A percentile compares a stretch with the other conserved stretches of the same genome.
These are phyloP conservation scores for Penicillium janthinellum DNA, from an alignment of 2,329 filamentous ascomycete genomes.

Conservation along the genomic window DNA sequence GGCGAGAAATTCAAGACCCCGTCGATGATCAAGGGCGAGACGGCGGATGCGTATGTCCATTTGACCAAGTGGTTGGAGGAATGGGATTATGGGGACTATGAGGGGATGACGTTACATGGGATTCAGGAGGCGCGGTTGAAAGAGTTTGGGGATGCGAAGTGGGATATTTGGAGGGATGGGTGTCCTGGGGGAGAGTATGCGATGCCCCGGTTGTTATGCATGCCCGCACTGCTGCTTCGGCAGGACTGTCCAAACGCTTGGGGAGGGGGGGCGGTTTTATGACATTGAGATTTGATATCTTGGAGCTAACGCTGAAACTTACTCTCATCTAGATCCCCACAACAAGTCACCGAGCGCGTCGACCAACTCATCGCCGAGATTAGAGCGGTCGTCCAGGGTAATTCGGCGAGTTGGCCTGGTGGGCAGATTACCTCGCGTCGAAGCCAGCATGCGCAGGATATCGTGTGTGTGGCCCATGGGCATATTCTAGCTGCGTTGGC, in stretches of 20 bases:
- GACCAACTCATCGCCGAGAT: background rate
- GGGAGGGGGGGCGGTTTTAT: too few relatives aligned
- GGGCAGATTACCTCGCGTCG: constrained; percentile 9
- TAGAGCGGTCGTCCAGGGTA: constrained; percentile 1
- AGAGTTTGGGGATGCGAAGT: constrained; percentile 4
- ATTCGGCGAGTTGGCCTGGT: constrained; percentile 7
- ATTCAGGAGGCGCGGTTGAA: constrained; percentile 54
- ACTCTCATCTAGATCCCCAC: background rate
- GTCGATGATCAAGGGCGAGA: background rate
- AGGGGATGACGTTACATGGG: constrained; percentile 69
- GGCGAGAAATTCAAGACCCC: background rate
- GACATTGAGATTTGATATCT: too few relatives aligned
- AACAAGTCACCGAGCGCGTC: background rate
- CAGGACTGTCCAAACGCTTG: too few relatives aligned
- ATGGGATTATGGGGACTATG: constrained; percentile 81
- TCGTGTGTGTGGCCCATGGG: constrained; percentile 21
- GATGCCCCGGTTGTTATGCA: too few relatives aligned
- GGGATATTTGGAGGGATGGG: constrained; percentile 24
- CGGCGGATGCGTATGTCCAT: constrained; percentile 7
- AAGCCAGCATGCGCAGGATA: constrained; percentile 8
- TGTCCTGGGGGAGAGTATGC: constrained; percentile 22
- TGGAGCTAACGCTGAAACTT: background rate
- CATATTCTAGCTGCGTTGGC: constrained; percentile 23
- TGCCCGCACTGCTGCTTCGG: too few relatives aligned
- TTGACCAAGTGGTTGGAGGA: constrained; percentile 68